phyloP scores from a whole-genome alignment of 305 asterid genomes.

The Fraxinus velutina region DNA sequence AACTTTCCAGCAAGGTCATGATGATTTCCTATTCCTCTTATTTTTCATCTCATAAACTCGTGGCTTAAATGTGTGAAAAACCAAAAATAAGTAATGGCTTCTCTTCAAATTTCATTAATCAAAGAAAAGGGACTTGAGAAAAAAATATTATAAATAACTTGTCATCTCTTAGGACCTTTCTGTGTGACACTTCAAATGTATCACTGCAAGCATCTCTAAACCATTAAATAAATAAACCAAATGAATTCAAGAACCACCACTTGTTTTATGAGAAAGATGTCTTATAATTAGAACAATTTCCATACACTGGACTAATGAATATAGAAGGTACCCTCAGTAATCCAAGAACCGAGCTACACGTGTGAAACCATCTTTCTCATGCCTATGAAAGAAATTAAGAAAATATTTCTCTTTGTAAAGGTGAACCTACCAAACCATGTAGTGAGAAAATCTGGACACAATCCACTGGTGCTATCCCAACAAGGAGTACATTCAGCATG shows the following conservation, averaged over 20 bases:
- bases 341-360: neutral
- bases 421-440: constrained; percentile 78
- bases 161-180: neutral
- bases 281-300: neutral
- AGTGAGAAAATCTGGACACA: constrained; percentile 92
- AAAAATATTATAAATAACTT: neutral
- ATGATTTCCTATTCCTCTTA: neutral
- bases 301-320: neutral
- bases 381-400: neutral
- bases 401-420: neutral
- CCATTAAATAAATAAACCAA: neutral
- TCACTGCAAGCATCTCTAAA: neutral
- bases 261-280: neutral
- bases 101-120: neutral
- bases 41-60: neutral
- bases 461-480: constrained; percentile 89
- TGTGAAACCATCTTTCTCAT: neutral
- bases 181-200: neutral
- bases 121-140: neutral
- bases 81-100: neutral
- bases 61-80: neutral
- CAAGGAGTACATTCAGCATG: constrained; percentile 81
- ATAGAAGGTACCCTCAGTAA: neutral
- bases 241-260: neutral
- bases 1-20: neutral